Percentiles rank a stretch among this genome's conserved stretches.
Evolutionary conservation across 768 basidiomycete species (phyloP).

Genomic region (Lentinula sp.): DNA sequence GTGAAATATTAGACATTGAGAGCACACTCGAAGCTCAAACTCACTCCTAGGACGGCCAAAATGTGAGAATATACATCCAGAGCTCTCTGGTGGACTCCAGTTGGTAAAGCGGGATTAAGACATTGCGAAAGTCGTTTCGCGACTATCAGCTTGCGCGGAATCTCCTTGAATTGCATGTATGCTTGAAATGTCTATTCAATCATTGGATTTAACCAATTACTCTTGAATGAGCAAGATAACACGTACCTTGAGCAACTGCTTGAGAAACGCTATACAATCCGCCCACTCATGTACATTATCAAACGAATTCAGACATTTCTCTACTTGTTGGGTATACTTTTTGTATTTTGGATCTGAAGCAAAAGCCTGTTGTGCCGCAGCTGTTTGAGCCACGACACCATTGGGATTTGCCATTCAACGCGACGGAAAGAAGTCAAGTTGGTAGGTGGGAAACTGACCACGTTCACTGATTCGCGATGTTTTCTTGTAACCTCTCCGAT

Average conservation of each 20-base stretch:
- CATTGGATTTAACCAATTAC: background rate
- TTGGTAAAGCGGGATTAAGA: slow-evolving; percentile 93
- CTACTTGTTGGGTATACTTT: slow-evolving; percentile 89
- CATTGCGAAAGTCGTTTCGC: slow-evolving; percentile 95
- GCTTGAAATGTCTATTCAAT: slow-evolving; percentile 79
- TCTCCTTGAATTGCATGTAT: slow-evolving; percentile 92
- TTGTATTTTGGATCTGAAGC: slow-evolving; percentile 88
- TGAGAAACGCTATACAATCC: slow-evolving; percentile 96
- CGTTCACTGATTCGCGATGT: background rate
- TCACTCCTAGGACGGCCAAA: slow-evolving; percentile 82
- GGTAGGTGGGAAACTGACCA: background rate
- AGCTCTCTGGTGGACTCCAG: slow-evolving; percentile 94
- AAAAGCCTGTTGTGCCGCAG: slow-evolving; percentile 46
- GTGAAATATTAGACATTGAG: slow-evolving; percentile 6
- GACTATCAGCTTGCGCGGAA: slow-evolving; percentile 90
- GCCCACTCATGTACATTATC: slow-evolving; percentile 99
- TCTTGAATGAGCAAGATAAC: background rate
- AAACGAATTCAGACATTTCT: slow-evolving; percentile 88
- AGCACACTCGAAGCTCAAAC: slow-evolving; percentile 19
- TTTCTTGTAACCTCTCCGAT: background rate
- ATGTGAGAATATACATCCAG: slow-evolving; percentile 94
- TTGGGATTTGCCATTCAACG: slow-evolving; percentile 6
- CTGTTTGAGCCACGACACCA: slow-evolving; percentile 19
- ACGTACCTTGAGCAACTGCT: slow-evolving; percentile 82
- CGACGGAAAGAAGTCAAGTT: slow-evolving; percentile 1